phyloP scores from a whole-genome alignment of 805 yeast genomes.

The Candida takata region DNA sequence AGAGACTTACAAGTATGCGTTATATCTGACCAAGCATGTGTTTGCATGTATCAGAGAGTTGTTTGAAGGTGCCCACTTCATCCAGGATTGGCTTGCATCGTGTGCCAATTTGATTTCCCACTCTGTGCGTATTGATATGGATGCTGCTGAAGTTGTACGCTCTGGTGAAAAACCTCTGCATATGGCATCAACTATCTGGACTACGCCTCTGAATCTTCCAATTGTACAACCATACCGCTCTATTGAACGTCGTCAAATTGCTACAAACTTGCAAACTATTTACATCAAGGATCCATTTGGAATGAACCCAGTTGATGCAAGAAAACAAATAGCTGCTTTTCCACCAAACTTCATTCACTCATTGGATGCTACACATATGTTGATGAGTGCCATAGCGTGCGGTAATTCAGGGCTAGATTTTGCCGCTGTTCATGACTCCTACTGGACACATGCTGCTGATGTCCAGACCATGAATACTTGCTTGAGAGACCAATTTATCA shows the following conservation, averaged over 20 bases:
- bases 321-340: slow-evolving; percentile 88
- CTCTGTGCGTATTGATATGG: slow-evolving; percentile 61
- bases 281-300: slow-evolving; percentile 83
- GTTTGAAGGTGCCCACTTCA: slow-evolving; percentile 86
- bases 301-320: slow-evolving; percentile 71
- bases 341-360: slow-evolving; percentile 96
- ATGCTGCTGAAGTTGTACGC: slow-evolving; percentile 30
- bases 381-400: slow-evolving; percentile 78
- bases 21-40: slow-evolving; percentile 70
- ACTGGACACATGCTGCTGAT: slow-evolving; percentile 94
- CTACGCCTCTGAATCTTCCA: slow-evolving; percentile 91
- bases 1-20: slow-evolving; percentile 40
- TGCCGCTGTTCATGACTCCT: slow-evolving; percentile 96
- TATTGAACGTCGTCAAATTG: slow-evolving; percentile 52
- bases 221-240: slow-evolving; percentile 95
- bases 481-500: slow-evolving; percentile 73
- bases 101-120: slow-evolving; percentile 77
- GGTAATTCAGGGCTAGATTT: slow-evolving; percentile 58
- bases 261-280: slow-evolving; percentile 86
- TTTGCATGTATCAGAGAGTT: slow-evolving; percentile 79
- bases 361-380: slow-evolving; percentile 94
- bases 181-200: slow-evolving; percentile 92
- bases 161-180: slow-evolving; percentile 49
- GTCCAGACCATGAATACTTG: slow-evolving; percentile 62
- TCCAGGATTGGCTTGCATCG: slow-evolving; percentile 94